These are phyloP conservation scores for Drechslerella stenobrocha DNA, from an alignment of 2,329 filamentous ascomycete genomes.

Conservation along the genomic window DNA sequence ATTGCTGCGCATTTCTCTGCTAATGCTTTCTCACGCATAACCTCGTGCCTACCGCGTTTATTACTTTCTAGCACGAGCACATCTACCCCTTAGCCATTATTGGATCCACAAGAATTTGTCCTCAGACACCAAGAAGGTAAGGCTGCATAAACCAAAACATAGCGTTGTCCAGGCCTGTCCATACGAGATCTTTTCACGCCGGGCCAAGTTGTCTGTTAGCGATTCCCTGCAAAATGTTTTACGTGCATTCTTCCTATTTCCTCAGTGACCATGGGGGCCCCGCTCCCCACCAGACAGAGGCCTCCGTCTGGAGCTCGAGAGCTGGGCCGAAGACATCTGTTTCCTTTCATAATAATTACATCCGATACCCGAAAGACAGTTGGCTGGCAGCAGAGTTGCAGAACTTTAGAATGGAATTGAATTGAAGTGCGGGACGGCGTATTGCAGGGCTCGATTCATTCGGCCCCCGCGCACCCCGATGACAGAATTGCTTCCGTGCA, in stretches of 20 bases:
- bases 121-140: constrained; percentile 40
- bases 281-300: constrained; percentile 9
- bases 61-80: background rate
- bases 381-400: constrained; percentile 42
- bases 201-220: constrained; percentile 46
- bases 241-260: constrained; percentile 31
- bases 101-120: constrained; percentile 5
- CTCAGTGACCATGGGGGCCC: constrained; percentile 27
- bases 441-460: constrained; percentile 5
- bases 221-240: constrained; percentile 36
- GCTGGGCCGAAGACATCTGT: constrained; percentile 11
- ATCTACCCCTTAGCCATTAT: background rate
- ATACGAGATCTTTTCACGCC: constrained; percentile 32
- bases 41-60: constrained; percentile 1
- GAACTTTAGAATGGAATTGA: constrained; percentile 35
- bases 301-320: constrained; percentile 1
- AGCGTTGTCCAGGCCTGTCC: constrained; percentile 35
- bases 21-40: constrained; percentile 1
- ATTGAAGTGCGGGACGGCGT: background rate
- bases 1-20: background rate
- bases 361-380: constrained; percentile 46
- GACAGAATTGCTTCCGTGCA: background rate
- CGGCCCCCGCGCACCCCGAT: background rate
- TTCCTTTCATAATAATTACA: constrained; percentile 27
- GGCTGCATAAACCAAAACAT: constrained; percentile 27